Evolutionary conservation across 2,329 filamentous ascomycete species (phyloP).

Genomic region (Cercospora citrullina): DNA sequence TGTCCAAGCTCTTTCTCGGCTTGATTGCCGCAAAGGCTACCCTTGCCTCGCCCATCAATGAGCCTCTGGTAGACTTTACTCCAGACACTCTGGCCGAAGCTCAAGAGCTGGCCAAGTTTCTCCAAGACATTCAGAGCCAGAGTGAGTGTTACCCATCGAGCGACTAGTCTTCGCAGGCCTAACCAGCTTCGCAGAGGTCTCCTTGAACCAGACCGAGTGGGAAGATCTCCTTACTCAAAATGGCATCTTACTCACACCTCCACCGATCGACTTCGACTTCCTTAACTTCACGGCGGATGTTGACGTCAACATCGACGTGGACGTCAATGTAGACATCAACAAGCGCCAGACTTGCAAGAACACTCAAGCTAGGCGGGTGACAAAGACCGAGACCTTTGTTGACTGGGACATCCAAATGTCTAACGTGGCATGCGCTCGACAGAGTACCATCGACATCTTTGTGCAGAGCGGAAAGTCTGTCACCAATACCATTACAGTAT

Average conservation of each 20-base stretch:
- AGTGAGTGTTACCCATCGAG: not conserved
- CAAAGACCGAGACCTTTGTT: slow-evolving; percentile 18
- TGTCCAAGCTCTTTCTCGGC: slow-evolving; percentile 12
- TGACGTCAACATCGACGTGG: slow-evolving; percentile 6
- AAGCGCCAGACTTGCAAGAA: slow-evolving; percentile 16
- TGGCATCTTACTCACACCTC: slow-evolving; percentile 4
- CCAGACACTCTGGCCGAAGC: slow-evolving; percentile 4
- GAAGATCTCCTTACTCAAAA: slow-evolving; percentile 6
- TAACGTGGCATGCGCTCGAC: slow-evolving; percentile 17
- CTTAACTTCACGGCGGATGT: slow-evolving; percentile 17
- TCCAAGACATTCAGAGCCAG: not conserved
- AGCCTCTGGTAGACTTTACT: not conserved
- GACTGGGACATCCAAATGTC: slow-evolving; percentile 28
- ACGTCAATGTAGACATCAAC: not conserved
- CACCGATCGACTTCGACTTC: slow-evolving; percentile 14
- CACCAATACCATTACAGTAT: slow-evolving; percentile 13
- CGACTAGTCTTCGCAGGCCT: not conserved
- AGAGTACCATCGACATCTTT: slow-evolving; percentile 13
- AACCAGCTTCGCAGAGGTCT: not conserved
- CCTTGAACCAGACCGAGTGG: slow-evolving; percentile 4
- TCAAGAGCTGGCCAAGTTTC: slow-evolving; percentile 3
- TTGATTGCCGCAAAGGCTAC: slow-evolving; percentile 9
- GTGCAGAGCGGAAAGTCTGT: slow-evolving; percentile 17
- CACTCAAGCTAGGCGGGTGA: not conserved
- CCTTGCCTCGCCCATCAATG: slow-evolving; percentile 2